Evolutionary conservation across 208 protist species (phyloP).

Genomic region (Crithidia mellificae): DNA sequence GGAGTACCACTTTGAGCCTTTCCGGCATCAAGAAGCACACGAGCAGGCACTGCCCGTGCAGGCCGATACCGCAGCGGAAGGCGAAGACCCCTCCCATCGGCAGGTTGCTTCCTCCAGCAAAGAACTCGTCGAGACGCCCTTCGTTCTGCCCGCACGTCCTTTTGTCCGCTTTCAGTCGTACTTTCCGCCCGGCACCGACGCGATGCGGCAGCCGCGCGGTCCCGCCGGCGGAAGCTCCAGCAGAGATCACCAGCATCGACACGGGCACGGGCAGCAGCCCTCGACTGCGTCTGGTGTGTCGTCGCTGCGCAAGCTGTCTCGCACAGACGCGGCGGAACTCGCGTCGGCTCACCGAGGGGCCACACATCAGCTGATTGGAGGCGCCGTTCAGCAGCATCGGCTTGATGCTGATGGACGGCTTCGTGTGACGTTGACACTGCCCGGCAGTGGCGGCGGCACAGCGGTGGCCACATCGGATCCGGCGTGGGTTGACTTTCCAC

Average conservation of each 20-base stretch:
- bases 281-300: too few species aligned
- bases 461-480: constrained; percentile 14
- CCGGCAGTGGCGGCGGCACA: constrained; percentile 9
- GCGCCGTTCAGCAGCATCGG: constrained; percentile 16
- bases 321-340: not conserved
- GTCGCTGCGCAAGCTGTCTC: not conserved
- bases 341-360: not conserved
- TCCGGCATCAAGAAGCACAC: not conserved
- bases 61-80: too few species aligned
- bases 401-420: constrained; percentile 11
- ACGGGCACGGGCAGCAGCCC: not conserved
- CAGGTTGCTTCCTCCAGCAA: not conserved
- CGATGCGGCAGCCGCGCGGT: constrained; percentile 25
- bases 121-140: constrained; percentile 8
- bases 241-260: not conserved
- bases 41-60: too few species aligned
- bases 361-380: not conserved
- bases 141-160: constrained; percentile 44
- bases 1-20: constrained; percentile 6
- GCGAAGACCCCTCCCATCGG: too few species aligned
- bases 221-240: not conserved
- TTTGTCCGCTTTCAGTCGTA: constrained; percentile 43
- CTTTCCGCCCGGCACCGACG: constrained; percentile 71
- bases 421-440: constrained; percentile 13
- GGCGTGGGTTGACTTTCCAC: constrained; percentile 23